Evolutionary conservation across 164 flowering plant species (phyloP).

Genomic region (Vitis rupestris): DNA sequence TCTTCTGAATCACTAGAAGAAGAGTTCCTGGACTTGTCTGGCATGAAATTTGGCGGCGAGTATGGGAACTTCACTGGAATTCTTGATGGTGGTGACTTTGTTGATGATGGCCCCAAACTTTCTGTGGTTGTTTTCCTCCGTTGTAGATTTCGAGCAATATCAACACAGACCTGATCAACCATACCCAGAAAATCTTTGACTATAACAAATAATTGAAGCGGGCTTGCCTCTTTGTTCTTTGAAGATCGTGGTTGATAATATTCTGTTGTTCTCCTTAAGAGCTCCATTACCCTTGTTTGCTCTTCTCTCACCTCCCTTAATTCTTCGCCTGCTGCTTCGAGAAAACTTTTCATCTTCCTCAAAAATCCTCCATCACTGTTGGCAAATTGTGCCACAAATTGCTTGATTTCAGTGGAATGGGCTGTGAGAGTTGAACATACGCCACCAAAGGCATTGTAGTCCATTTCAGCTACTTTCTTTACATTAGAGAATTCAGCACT

Average conservation of each 20-base stretch:
- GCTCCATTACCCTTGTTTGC: slow-evolving; percentile 4
- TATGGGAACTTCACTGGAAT: slow-evolving; percentile 22
- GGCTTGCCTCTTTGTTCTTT: no score
- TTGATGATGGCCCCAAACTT: slow-evolving; percentile 11
- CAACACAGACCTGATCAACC: slow-evolving; percentile 30
- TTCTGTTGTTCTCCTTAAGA: no score
- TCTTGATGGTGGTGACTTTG: slow-evolving; percentile 8
- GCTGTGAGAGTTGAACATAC: background rate
- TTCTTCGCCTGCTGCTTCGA: slow-evolving; percentile 32
- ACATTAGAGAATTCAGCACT: slow-evolving; percentile 5
- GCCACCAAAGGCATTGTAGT: background rate
- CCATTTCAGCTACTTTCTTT: background rate
- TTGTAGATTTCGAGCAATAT: slow-evolving; percentile 36
- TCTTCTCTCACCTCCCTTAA: background rate
- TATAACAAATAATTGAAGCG: background rate
- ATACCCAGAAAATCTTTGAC: no score
- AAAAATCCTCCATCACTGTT: slow-evolving; percentile 21
- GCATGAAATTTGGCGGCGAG: slow-evolving; percentile 36
- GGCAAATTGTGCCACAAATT: slow-evolving; percentile 13
- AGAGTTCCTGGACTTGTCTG: slow-evolving; percentile 20
- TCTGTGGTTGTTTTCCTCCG: slow-evolving; percentile 15
- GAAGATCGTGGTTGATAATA: background rate
- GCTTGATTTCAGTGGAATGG: slow-evolving; percentile 18
- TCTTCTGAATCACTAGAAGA: slow-evolving; percentile 26
- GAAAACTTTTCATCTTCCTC: slow-evolving; percentile 28